phyloP scores from a whole-genome alignment of 2,329 filamentous ascomycete species.

The Fusarium mexicanum region DNA sequence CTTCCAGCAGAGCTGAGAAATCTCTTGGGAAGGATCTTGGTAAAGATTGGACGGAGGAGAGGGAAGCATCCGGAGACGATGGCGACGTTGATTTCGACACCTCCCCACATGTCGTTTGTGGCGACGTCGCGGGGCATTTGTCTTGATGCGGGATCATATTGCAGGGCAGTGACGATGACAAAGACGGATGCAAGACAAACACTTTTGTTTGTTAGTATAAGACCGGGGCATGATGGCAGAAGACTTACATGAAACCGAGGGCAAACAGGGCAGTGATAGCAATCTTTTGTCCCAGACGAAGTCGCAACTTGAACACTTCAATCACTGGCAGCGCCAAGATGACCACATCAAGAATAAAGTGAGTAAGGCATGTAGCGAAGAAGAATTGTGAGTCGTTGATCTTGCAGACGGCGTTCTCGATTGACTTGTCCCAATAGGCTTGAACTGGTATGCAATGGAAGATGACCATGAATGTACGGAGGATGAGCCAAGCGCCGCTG shows the following conservation, averaged over 20 bases:
- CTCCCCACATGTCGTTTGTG: constrained; percentile 30
- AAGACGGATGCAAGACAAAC: constrained; percentile 36
- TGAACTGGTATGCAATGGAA: constrained; percentile 50
- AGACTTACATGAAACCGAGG: constrained; percentile 43
- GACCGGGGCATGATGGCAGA: accelerated
- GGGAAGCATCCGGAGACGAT: constrained; percentile 41
- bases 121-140: constrained; percentile 36
- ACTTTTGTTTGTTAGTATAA: constrained; percentile 5
- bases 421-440: constrained; percentile 46
- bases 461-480: constrained; percentile 46
- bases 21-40: constrained; percentile 30
- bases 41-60: constrained; percentile 37
- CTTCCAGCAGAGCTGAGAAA: constrained; percentile 37
- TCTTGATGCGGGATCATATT: constrained; percentile 27
- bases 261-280: constrained; percentile 44
- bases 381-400: constrained; percentile 48
- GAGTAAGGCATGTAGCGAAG: constrained; percentile 46
- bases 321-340: constrained; percentile 46
- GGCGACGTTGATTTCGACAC: constrained; percentile 37
- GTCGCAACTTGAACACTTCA: constrained; percentile 45
- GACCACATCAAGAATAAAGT: constrained; percentile 46
- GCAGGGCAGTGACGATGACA: constrained; percentile 21
- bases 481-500: constrained; percentile 41
- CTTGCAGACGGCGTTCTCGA: constrained; percentile 42
- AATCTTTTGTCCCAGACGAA: constrained; percentile 43